These are phyloP conservation scores for Penicillium sp. DNA, from an alignment of 2,329 filamentous ascomycete species.

Conservation along the genomic window DNA sequence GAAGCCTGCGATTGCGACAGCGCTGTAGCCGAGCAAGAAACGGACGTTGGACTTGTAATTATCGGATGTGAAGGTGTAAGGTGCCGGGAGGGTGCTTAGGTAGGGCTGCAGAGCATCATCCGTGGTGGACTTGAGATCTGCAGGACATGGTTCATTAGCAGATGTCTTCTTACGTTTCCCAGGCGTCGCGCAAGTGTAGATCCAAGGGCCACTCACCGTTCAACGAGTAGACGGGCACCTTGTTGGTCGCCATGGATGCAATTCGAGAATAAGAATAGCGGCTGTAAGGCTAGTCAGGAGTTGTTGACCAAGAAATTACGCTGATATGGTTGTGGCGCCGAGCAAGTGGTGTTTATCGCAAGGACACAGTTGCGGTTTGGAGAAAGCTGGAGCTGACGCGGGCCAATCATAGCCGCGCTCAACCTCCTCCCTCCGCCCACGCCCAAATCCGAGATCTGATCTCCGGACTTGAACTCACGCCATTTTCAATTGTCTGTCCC, in stretches of 20 bases:
- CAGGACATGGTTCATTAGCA: constrained; percentile 4
- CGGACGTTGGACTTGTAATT: constrained; percentile 76
- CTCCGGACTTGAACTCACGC: constrained; percentile 1
- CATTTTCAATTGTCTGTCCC: constrained; percentile 4
- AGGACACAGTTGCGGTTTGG: constrained; percentile 32
- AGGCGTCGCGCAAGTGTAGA: constrained; percentile 3
- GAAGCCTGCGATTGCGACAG: constrained; percentile 70
- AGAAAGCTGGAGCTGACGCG: constrained; percentile 22
- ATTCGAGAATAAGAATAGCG: constrained; percentile 11
- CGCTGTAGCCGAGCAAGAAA: constrained; percentile 73
- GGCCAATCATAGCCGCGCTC: constrained; percentile 17
- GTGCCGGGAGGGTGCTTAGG: constrained; percentile 69
- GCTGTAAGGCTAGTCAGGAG: neutral
- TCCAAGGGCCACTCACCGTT: constrained; percentile 34
- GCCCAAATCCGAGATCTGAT: neutral
- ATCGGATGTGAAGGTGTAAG: constrained; percentile 64
- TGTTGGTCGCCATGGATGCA: constrained; percentile 30
- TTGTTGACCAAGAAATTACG: neutral
- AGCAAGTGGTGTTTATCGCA: constrained; percentile 15
- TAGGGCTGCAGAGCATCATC: constrained; percentile 94
- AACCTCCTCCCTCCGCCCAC: constrained; percentile 11
- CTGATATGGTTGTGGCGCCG: constrained; percentile 7
- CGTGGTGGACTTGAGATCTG: constrained; percentile 93
- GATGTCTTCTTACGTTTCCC: too few relatives aligned
- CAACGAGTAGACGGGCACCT: constrained; percentile 43